Conservation (phyloP, 2,329 filamentous ascomycete species). For the Phaeosphaeriaceae sp. region DNA sequence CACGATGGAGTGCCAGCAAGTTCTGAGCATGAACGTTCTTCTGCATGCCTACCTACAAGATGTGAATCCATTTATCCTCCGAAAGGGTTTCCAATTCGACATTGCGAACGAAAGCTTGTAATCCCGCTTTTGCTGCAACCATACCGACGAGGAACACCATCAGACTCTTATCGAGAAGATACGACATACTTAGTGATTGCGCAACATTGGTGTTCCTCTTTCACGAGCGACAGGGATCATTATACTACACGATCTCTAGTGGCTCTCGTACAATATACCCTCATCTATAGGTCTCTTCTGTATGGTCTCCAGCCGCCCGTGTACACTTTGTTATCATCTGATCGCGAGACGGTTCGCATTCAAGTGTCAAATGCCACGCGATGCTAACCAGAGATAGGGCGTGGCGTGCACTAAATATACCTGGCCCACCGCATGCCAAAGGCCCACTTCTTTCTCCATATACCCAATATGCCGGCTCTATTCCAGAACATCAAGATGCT, state of each 20-base stretch:
- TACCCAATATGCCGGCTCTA: neutral
- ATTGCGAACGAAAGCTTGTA: slow-evolving; percentile 30
- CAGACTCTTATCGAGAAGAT: slow-evolving; percentile 17
- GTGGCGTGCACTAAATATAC: neutral
- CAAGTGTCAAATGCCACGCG: neutral
- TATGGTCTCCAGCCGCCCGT: neutral
- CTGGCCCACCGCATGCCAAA: neutral
- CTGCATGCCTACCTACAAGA: no score
- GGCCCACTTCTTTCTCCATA: neutral
- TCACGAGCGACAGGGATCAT: no score
- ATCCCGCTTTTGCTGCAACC: slow-evolving; percentile 27
- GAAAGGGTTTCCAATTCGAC: no score
- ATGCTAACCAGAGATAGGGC: neutral
- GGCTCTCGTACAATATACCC: neutral
- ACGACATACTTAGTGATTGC: no score
- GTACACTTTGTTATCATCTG: neutral
- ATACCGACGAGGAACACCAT: slow-evolving; percentile 32
- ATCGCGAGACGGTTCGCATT: neutral
- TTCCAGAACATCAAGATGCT: neutral
- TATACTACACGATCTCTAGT: neutral
- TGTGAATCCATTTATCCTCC: no score
- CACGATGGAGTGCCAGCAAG: slow-evolving; percentile 19
- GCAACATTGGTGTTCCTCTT: no score
- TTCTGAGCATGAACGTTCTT: no score
- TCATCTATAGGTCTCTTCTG: neutral